Base-by-base conservation (phyloP, 208 protist genomes). In the Strigomonas culicis region DNA sequence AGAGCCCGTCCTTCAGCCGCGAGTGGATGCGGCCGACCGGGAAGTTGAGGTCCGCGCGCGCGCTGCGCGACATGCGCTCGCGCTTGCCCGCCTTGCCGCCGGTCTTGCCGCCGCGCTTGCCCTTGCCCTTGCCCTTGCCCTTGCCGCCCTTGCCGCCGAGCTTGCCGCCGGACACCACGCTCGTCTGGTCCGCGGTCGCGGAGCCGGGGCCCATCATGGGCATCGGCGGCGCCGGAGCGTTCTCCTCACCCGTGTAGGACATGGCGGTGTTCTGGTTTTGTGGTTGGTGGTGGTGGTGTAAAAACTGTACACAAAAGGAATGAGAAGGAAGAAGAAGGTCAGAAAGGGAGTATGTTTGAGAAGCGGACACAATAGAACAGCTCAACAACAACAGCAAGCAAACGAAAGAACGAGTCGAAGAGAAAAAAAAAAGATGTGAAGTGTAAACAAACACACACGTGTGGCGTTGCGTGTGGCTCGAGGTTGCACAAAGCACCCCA, bases 1-100 rank as follows among this genome's bases (percentile, higher is more conserved):
- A 88, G 43, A 98, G 90, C 19, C 96, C 83, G 50, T 97, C 77
- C 89, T 99, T 99, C 57, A 99, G 80, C 53, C 96, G 88, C n/a
- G 97, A 88, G 84, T 99, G 98, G 63, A 99, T 99, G 78, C 98
- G 90, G 59, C 98, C 98, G 21, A 99, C 98, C 25, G 98, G 98
- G 74, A 97, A 98, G 74, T 96, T 90, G 32, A 98, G 75, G 43
- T 96, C 92, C 2, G 97, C 95, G 17, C 90, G 85, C 0, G 77
- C 80, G 30, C 93, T 91, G 32, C 93, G 88, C 3, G 90, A 93
- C 76, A 96, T 86, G 63, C 86, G 81, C 53, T 88, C 85, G 34
- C 85, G 82, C 51, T 85, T 85, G 15, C 89, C 92, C 7, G 80
- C 88, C 77, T 94, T 95, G 30, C 88, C 89, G 52, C 88, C 88